These are phyloP conservation scores for Colletotrichum ledebouriae DNA, from an alignment of 2,329 filamentous ascomycete species.

Conservation along the genomic window DNA sequence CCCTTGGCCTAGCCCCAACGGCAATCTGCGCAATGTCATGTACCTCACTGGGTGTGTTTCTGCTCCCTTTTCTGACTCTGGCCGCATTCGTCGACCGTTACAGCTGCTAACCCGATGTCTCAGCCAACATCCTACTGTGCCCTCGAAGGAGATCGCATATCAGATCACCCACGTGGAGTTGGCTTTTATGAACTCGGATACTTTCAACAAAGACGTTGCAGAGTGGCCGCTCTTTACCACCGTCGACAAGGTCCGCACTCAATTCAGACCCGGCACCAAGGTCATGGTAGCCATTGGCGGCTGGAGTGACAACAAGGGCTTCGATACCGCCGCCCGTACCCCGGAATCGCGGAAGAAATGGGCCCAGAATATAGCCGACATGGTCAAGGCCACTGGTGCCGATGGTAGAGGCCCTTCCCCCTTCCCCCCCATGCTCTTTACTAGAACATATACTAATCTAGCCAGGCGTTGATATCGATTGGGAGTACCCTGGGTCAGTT, in stretches of 20 bases:
- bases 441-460: not conserved
- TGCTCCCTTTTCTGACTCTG: not conserved
- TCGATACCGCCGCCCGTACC: constrained; percentile 66
- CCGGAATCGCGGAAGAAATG: constrained; percentile 65
- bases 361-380: constrained; percentile 72
- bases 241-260: constrained; percentile 60
- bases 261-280: constrained; percentile 67
- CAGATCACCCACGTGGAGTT: constrained; percentile 70
- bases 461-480: constrained; percentile 67
- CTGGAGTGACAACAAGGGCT: constrained; percentile 78
- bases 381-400: constrained; percentile 72
- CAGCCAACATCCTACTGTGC: constrained; percentile 63
- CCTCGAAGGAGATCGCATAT: constrained; percentile 52
- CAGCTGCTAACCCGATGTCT: constrained; percentile 7
- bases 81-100: constrained; percentile 1
- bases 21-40: constrained; percentile 55
- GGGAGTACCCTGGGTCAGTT: constrained; percentile 70
- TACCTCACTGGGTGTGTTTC: constrained; percentile 63
- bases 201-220: constrained; percentile 61
- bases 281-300: constrained; percentile 80
- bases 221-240: constrained; percentile 68
- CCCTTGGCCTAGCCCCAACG: not conserved
- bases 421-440: too few relatives aligned
- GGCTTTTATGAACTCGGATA: constrained; percentile 68
- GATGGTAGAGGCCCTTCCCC: constrained; percentile 65